phyloP scores from a whole-genome alignment of 768 basidiomycete species.

The Boletus reticuloceps region DNA sequence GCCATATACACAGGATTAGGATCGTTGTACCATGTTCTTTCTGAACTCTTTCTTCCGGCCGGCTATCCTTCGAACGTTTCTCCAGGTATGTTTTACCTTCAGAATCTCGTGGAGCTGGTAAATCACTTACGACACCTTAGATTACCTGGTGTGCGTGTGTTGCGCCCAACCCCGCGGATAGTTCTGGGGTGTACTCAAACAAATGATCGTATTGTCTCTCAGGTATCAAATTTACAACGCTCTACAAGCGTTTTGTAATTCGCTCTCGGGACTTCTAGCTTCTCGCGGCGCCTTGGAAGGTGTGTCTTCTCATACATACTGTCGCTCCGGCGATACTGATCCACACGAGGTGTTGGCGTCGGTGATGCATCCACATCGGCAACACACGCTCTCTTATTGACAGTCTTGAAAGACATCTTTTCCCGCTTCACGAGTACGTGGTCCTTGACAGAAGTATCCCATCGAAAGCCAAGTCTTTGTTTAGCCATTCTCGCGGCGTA shows the following conservation, averaged over 20 bases:
- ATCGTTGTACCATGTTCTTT: constrained; percentile 16
- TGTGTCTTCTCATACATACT: constrained; percentile 14
- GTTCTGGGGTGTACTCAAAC: constrained; percentile 3
- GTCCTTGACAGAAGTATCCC: no score
- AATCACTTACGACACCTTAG: constrained; percentile 27
- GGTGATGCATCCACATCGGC: constrained; percentile 64
- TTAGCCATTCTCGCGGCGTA: constrained; percentile 64
- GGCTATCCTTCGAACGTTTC: constrained; percentile 63
- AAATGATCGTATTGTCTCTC: neutral
- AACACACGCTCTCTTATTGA: constrained; percentile 61
- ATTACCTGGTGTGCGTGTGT: constrained; percentile 50
- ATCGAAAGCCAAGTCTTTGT: neutral
- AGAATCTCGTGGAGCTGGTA: neutral
- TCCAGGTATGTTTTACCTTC: constrained; percentile 40
- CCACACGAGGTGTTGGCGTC: constrained; percentile 57
- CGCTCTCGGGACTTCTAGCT: constrained; percentile 58
- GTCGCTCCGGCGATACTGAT: neutral
- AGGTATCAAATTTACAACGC: constrained; percentile 70
- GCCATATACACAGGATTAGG: neutral
- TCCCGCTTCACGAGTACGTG: constrained; percentile 61
- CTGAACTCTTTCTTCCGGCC: constrained; percentile 53
- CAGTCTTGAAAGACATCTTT: constrained; percentile 63
- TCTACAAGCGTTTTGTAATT: constrained; percentile 68
- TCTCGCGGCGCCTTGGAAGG: constrained; percentile 70
- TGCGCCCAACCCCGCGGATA: neutral